Evolutionary conservation across 2,329 filamentous ascomycete genomes (phyloP), one percentile per base, ranked within the genome.

Genomic region (Penicillium sp.): DNA sequence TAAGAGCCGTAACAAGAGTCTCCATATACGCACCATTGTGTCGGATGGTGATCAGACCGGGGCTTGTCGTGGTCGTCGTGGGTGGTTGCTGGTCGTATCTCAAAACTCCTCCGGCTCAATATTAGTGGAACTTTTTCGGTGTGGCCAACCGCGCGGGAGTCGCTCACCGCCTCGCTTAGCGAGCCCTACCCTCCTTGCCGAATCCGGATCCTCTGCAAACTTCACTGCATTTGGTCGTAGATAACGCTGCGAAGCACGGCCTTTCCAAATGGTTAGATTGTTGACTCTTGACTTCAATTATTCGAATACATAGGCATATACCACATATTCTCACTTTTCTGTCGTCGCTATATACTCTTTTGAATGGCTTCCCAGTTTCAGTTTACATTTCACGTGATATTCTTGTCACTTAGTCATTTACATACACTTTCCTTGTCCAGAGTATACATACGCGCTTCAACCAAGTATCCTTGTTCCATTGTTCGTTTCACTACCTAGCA

Each of bases 31-130:
- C 75, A 81, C 79, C 79, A 81, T 81, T 79, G 76, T 84, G 82
- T 81, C 79, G 78, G 81, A 79, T 81, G 81, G 81, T 78, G 80
- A 83, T 82, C 82, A 83, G 73, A 74, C 76, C 72, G 73, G 73
- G 71, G 73, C 70, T 77, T 71, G 75, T 77, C 74, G 75, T 62
- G 60, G 60, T 71, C 71, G 72, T 73, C 70, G 69, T 71, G 66
- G 73, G 76, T 76, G 73, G 77, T 81, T 78, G 78, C 78, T 78
- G 79, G 77, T 78, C 77, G 75, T 76, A 75, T 77, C 75, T 78
- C 76, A 73, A 75, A 70, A 73, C 71, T 75, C 73, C 71, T 75
- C 72, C 71, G 67, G 67, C 69, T 70, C 69, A 71, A 75, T 73
- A 71, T 72, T 70, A 69, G 75, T 72, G 71, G 68, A 73, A 72